A percentile compares a stretch with the other conserved stretches of the same genome.
Evolutionary conservation across 495 filamentous ascomycete species (phyloP).

Genomic region (Cenococcum geophilum): DNA sequence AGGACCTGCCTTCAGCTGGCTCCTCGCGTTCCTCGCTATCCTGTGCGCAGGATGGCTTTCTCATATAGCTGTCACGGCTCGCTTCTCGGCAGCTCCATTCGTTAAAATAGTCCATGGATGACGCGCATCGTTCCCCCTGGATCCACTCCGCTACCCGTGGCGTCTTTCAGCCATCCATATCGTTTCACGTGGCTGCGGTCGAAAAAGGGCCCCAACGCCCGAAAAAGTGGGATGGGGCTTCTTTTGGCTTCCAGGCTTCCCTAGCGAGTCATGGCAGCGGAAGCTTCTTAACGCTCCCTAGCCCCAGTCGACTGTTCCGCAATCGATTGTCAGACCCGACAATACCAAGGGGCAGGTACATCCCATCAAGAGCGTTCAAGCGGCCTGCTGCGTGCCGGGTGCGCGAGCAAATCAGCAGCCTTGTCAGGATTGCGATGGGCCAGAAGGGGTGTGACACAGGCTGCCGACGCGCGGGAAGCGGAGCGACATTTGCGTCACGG

Average conservation of each 20-base stretch:
- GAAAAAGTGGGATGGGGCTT: constrained; percentile 18
- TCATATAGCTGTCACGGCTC: constrained; percentile 10
- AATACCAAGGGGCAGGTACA: constrained; percentile 28
- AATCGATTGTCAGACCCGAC: constrained; percentile 16
- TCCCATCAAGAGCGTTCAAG: background rate
- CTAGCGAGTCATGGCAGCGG: background rate
- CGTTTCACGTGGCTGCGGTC: constrained; percentile 29
- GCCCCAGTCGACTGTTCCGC: background rate
- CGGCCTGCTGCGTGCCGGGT: constrained; percentile 20
- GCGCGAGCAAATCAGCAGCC: constrained; percentile 22
- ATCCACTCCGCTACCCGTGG: constrained; percentile 16
- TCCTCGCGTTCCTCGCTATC: background rate
- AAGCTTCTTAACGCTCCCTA: background rate
- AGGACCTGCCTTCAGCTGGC: background rate
- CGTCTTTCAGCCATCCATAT: constrained; percentile 25
- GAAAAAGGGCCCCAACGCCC: constrained; percentile 7
- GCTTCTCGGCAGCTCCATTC: constrained; percentile 22
- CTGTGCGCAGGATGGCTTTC: background rate
- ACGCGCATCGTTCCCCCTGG: constrained; percentile 22
- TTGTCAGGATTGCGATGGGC: constrained; percentile 13
- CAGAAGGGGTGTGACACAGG: constrained; percentile 21
- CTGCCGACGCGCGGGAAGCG: constrained; percentile 29
- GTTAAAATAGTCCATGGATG: constrained; percentile 13
- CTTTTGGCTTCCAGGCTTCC: constrained; percentile 17
- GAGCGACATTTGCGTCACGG: constrained; percentile 29